Evolutionary conservation across 306 rosid genomes (phyloP).

Genomic region (Pyrus betulifolia): DNA sequence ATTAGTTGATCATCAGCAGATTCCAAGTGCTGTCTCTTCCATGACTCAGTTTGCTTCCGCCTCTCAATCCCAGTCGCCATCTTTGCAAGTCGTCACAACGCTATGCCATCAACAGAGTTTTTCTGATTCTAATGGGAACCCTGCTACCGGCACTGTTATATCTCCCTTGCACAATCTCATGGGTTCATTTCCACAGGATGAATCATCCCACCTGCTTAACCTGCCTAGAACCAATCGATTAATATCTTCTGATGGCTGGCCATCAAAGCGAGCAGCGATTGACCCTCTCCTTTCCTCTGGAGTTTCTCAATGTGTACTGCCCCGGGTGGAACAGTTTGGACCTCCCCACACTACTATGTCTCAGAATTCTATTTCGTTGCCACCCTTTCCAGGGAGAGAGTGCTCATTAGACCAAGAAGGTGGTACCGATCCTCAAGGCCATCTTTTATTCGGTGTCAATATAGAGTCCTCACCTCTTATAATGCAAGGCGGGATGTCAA

Average conservation of each 20-base stretch:
- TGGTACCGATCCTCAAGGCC: conserved; percentile 66
- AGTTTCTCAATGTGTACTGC: conserved; percentile 54
- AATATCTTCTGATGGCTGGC: conserved; percentile 62
- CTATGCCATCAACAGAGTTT: conserved; percentile 70
- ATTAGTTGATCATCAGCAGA: conserved; percentile 59
- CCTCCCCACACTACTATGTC: conserved; percentile 45
- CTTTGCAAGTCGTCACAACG: conserved; percentile 57
- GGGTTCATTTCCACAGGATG: conserved; percentile 76
- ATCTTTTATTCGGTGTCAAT: conserved; percentile 86
- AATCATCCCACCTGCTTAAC: conserved; percentile 58
- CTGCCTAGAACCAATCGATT: conserved; percentile 49
- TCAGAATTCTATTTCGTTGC: conserved; percentile 56
- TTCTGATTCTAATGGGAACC: conserved; percentile 66
- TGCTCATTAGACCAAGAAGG: conserved; percentile 82
- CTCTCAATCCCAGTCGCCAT: conserved; percentile 56
- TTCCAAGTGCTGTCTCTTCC: conserved; percentile 44
- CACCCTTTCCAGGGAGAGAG: conserved; percentile 96
- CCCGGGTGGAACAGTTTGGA: conserved; percentile 70
- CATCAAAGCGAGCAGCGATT: conserved; percentile 74
- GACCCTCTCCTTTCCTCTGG: conserved; percentile 77
- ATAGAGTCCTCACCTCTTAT: conserved; percentile 81
- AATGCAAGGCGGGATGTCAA: conserved; percentile 72
- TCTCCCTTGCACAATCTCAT: conserved; percentile 77
- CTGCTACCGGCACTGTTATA: conserved; percentile 45
- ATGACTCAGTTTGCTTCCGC: conserved; percentile 69